These are phyloP conservation scores for Trebouxia sp. DNA, from an alignment of 139 green algal genomes.

Conservation along the genomic window DNA sequence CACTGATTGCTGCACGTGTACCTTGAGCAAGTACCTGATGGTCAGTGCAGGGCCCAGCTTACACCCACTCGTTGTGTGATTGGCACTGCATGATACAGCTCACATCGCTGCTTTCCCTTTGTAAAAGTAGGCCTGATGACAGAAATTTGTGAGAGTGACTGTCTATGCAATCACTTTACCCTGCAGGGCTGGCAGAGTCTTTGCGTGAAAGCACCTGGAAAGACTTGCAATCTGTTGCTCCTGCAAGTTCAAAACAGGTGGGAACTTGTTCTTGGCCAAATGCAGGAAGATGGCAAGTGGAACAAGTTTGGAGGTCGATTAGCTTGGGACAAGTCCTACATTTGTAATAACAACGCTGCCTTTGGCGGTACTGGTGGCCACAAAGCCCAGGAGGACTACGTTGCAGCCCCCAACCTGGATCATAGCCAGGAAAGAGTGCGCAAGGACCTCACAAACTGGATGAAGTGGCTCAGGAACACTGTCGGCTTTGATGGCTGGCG, in stretches of 20 bases:
- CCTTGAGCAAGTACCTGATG: background rate
- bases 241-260: too few species aligned
- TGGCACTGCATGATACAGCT: too few species aligned
- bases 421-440: slow-evolving; percentile 81
- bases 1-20: background rate
- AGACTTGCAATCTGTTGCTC: too few species aligned
- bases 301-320: slow-evolving; percentile 92
- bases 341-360: slow-evolving; percentile 84
- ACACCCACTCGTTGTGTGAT: background rate
- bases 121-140: too few species aligned
- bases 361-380: slow-evolving; percentile 81
- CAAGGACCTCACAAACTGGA: slow-evolving; percentile 83
- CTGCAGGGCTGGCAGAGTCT: too few species aligned
- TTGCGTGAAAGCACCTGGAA: too few species aligned
- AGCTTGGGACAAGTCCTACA: slow-evolving; percentile 81
- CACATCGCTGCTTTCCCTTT: too few species aligned
- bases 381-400: slow-evolving; percentile 88
- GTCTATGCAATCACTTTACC: too few species aligned
- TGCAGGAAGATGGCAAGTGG: slow-evolving; percentile 75
- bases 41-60: background rate
- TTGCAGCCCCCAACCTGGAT: slow-evolving; percentile 94
- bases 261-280: too few species aligned
- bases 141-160: too few species aligned
- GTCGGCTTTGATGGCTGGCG: slow-evolving; percentile 96
- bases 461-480: slow-evolving; percentile 81